Evolutionary conservation across 225 moss, liverwort and hornwort species (phyloP).

Genomic region (Marchantia paleacea): DNA sequence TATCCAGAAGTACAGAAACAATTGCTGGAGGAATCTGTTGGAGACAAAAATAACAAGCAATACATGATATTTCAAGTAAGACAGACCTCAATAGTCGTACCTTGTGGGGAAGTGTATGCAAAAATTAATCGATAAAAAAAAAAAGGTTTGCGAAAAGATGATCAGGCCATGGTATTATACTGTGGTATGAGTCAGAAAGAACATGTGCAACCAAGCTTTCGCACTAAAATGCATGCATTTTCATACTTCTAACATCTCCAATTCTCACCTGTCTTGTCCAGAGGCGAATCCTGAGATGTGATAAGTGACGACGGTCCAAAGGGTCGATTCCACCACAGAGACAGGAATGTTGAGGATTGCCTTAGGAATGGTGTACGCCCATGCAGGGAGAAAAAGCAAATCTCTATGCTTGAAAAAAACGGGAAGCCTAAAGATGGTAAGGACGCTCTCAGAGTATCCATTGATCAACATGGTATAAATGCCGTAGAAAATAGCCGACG

Average conservation of each 20-base stretch:
- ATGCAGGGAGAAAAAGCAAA: conserved; percentile 31
- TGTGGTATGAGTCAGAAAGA: too few relatives aligned
- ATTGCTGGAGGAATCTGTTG: conserved; percentile 40
- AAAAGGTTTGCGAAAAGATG: background rate
- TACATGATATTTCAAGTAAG: background rate
- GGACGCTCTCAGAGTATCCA: conserved; percentile 54
- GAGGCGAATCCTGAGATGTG: conserved; percentile 31
- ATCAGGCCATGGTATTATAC: background rate
- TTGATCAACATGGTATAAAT: conserved; percentile 52
- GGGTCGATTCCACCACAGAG: conserved; percentile 15
- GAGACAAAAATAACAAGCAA: conserved; percentile 36
- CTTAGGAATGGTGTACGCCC: conserved; percentile 24
- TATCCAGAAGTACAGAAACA: conserved; percentile 32
- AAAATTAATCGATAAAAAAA: too few relatives aligned
- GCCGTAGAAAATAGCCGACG: conserved; percentile 59
- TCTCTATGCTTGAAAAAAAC: conserved; percentile 33
- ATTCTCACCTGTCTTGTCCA: conserved; percentile 47
- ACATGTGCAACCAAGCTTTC: background rate
- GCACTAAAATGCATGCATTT: background rate
- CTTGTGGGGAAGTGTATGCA: background rate
- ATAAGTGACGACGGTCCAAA: conserved; percentile 32
- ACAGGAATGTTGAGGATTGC: conserved; percentile 22
- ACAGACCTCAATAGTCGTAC: background rate
- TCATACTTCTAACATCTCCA: background rate
- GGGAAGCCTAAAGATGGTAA: conserved; percentile 45